Percentiles rank a stretch among this genome's conserved stretches.
Evolutionary conservation across 129 eudicot species (phyloP).

Genomic region (Glebionis coronaria): DNA sequence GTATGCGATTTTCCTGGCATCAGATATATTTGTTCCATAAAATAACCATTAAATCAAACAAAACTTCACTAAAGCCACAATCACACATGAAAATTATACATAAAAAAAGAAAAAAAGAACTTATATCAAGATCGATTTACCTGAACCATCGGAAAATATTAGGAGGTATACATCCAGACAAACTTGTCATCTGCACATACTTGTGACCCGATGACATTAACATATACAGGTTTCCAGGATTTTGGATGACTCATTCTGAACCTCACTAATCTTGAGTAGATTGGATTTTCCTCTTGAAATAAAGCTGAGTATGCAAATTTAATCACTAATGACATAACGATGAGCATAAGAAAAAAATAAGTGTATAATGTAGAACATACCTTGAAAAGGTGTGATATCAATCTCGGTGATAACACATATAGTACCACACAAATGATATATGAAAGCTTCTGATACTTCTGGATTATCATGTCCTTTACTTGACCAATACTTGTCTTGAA

Average conservation of each 20-base stretch:
- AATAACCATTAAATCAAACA: neutral
- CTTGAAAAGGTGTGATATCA: conserved; percentile 56
- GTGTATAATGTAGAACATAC: conserved; percentile 15
- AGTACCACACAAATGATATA: conserved; percentile 41
- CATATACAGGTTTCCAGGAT: conserved; percentile 17
- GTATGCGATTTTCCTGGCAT: conserved; percentile 53
- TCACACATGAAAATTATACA: neutral
- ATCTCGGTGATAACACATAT: conserved; percentile 57
- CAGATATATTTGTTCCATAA: neutral
- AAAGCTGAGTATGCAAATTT: conserved; percentile 33
- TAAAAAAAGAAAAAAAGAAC: too few relatives aligned
- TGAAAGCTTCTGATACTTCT: conserved; percentile 55
- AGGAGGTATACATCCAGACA: conserved; percentile 59
- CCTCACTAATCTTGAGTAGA: conserved; percentile 59
- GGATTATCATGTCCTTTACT: conserved; percentile 67
- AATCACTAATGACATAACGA: neutral
- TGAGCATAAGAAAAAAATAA: neutral
- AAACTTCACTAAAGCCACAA: neutral
- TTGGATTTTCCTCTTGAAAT: conserved; percentile 49
- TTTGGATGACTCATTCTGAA: conserved; percentile 59
- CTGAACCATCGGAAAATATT: conserved; percentile 44
- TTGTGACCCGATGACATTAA: conserved; percentile 17
- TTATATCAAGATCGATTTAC: conserved; percentile 12
- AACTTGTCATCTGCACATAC: conserved; percentile 45
- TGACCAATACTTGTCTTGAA: conserved; percentile 61